A percentile compares a stretch with the other conserved stretches of the same genome.
Evolutionary conservation across 768 basidiomycete species (phyloP).

Genomic region (Boletus reticulatus): DNA sequence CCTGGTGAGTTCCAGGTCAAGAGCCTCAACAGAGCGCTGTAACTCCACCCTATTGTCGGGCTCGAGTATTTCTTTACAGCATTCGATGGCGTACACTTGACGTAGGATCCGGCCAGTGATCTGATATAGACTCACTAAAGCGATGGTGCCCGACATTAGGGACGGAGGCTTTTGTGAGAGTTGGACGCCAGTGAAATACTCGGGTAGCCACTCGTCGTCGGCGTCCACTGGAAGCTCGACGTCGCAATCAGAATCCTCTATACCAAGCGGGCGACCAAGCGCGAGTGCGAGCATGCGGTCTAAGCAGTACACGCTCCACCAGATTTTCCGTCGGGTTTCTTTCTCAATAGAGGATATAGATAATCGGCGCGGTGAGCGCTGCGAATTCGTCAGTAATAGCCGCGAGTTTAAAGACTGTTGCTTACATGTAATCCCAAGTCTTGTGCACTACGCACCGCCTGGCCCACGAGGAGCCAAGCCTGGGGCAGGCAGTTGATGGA

Average conservation of each 20-base stretch:
- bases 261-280: constrained; percentile 82
- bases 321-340: constrained; percentile 86
- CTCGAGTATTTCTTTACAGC: constrained; percentile 69
- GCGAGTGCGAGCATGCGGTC: constrained; percentile 92
- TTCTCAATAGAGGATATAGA: constrained; percentile 73
- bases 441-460: constrained; percentile 86
- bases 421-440: constrained; percentile 91
- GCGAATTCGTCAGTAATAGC: constrained; percentile 16
- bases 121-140: constrained; percentile 75
- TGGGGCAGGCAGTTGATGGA: constrained; percentile 93
- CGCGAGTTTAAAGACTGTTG: constrained; percentile 5
- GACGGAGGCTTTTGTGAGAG: constrained; percentile 56
- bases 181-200: constrained; percentile 67
- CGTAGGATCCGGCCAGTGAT: constrained; percentile 81
- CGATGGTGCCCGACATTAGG: constrained; percentile 80
- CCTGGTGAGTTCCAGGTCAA: constrained; percentile 73
- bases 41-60: constrained; percentile 72
- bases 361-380: constrained; percentile 84
- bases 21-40: constrained; percentile 72
- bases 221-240: constrained; percentile 81
- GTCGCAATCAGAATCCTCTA: constrained; percentile 90
- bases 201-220: constrained; percentile 74
- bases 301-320: constrained; percentile 92
- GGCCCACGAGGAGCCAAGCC: constrained; percentile 90
- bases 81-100: constrained; percentile 80